Conservation (phyloP, 2,329 filamentous ascomycete genomes). For the Xylariales sp. region DNA sequence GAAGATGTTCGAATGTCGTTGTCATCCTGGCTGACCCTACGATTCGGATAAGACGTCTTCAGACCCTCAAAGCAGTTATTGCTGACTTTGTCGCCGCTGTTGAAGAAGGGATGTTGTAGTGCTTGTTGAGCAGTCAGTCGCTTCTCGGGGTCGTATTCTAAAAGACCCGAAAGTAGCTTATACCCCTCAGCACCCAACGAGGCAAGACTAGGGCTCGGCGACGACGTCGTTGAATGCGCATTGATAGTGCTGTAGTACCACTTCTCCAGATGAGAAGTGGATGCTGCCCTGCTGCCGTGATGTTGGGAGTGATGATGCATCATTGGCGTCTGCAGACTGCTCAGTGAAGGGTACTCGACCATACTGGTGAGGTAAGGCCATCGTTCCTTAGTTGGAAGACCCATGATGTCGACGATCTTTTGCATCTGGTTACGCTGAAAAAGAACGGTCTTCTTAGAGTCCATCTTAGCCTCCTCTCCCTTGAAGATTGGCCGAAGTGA, state of each 20-base stretch:
- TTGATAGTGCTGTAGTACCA: constrained; percentile 73
- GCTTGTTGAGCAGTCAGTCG: constrained; percentile 83
- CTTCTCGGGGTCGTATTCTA: constrained; percentile 91
- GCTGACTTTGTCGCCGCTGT: constrained; percentile 65
- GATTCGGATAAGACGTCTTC: constrained; percentile 82
- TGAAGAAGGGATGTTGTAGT: constrained; percentile 87
- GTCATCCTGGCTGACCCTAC: constrained; percentile 88
- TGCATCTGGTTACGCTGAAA: constrained; percentile 99
- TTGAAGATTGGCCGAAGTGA: constrained; percentile 94
- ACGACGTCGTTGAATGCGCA: constrained; percentile 44
- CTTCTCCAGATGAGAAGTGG: constrained; percentile 59
- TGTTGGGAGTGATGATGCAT: constrained; percentile 35
- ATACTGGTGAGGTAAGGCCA: constrained; percentile 84
- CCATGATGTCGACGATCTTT: constrained; percentile 96
- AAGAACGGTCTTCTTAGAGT: constrained; percentile 93
- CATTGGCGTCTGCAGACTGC: constrained; percentile 47
- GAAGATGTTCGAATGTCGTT: constrained; percentile 92
- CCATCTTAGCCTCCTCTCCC: constrained; percentile 98
- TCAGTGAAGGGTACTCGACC: constrained; percentile 78
- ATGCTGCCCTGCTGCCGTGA: constrained; percentile 26
- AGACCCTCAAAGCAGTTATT: constrained; percentile 88
- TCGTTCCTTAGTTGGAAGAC: constrained; percentile 78
- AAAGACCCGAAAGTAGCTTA: constrained; percentile 71
- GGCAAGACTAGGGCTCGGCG: constrained; percentile 39
- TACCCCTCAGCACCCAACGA: constrained; percentile 73